Percentiles rank a stretch among this genome's conserved stretches.
Evolutionary conservation across 495 filamentous ascomycete species (phyloP).

Genomic region (Penicillium antarcticum): DNA sequence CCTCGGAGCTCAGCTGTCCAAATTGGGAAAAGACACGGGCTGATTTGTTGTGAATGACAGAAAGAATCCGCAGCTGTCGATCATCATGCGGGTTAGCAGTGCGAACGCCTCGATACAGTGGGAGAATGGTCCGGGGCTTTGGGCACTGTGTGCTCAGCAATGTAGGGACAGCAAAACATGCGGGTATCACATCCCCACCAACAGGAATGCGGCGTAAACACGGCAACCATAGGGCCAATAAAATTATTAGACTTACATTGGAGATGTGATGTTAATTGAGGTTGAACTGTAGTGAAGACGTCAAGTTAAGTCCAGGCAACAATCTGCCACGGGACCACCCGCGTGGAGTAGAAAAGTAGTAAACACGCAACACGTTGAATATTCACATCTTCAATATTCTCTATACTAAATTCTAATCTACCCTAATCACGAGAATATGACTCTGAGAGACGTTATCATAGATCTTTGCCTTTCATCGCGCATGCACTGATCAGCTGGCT

Average conservation of each 20-base stretch:
- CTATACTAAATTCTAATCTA: too few species aligned
- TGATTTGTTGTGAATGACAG: constrained; percentile 17
- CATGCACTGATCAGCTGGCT: constrained; percentile 3
- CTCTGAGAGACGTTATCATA: background rate
- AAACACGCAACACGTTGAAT: background rate
- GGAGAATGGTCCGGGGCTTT: background rate
- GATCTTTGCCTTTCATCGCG: background rate
- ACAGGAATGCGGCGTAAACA: constrained; percentile 16
- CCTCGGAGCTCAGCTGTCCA: background rate
- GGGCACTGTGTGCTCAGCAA: constrained; percentile 12
- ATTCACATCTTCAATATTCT: too few species aligned
- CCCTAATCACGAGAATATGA: background rate
- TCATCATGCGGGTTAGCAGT: constrained; percentile 11
- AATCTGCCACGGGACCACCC: constrained; percentile 1
- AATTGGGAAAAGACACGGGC: constrained; percentile 10
- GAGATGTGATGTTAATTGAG: background rate
- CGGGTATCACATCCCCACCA: constrained; percentile 7
- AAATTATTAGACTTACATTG: background rate
- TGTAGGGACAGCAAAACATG: constrained; percentile 14
- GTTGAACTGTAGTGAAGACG: background rate
- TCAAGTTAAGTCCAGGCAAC: background rate
- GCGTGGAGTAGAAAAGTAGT: background rate
- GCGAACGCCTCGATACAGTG: background rate
- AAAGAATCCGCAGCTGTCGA: constrained; percentile 20
- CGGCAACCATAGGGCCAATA: background rate